Evolutionary conservation across 257 asterid species (phyloP).

Genomic region (Fraxinus americana): DNA sequence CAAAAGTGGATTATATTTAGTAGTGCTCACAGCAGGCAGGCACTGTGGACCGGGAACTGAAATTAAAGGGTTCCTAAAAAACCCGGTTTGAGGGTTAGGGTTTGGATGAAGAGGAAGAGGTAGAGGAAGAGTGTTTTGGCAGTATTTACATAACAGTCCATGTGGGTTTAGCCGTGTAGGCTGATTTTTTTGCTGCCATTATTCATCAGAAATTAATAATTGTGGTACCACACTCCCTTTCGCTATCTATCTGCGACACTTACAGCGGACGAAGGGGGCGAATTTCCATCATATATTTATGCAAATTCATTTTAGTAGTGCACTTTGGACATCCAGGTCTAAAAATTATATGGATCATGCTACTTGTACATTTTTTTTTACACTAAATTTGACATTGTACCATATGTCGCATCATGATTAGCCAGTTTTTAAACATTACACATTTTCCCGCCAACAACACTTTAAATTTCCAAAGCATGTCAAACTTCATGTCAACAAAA

Average conservation of each 20-base stretch:
- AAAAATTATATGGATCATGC: too few species aligned
- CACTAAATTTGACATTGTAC: too few species aligned
- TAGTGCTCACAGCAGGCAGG: slow-evolving; percentile 20
- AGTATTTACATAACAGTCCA: slow-evolving; percentile 29
- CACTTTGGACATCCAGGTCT: background rate
- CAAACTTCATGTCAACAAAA: too few species aligned
- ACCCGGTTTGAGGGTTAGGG: slow-evolving; percentile 35
- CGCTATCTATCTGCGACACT: slow-evolving; percentile 32
- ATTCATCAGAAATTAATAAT: slow-evolving; percentile 32
- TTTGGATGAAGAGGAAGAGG: slow-evolving; percentile 21
- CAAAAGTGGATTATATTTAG: slow-evolving; percentile 2
- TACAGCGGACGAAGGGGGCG: slow-evolving; percentile 59
- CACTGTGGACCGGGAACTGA: slow-evolving; percentile 16
- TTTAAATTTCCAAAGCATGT: too few species aligned
- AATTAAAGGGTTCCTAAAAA: slow-evolving; percentile 10
- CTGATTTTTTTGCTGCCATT: slow-evolving; percentile 22
- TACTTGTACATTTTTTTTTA: too few species aligned
- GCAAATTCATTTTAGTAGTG: background rate
- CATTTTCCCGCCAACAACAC: too few species aligned
- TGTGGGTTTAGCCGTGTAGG: background rate
- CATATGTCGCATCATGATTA: too few species aligned
- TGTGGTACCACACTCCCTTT: slow-evolving; percentile 46
- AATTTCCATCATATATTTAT: slow-evolving; percentile 15
- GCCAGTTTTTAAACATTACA: too few species aligned
- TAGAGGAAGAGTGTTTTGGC: slow-evolving; percentile 32